Conservation (phyloP, 768 basidiomycete genomes). For the Gautieria morchelliformis region DNA sequence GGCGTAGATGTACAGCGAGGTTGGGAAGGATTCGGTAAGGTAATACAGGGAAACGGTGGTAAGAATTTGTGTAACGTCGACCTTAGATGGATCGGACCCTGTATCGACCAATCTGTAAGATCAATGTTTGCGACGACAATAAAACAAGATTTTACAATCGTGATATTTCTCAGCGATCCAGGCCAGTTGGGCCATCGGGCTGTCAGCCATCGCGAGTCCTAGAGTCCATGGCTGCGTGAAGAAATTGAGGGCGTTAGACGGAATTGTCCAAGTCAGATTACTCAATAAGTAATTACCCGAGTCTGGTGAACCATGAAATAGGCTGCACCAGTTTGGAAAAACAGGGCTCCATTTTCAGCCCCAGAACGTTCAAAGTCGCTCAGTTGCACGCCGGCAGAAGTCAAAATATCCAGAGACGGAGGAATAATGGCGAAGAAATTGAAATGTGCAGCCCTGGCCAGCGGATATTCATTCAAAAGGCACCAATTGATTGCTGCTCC, state of each 20-base stretch:
- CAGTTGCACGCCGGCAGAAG: not conserved
- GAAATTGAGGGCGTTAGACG: not conserved
- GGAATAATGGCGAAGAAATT: slow-evolving; percentile 8
- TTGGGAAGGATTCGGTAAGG: slow-evolving; percentile 16
- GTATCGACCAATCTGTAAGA: not conserved
- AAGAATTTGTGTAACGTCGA: slow-evolving; percentile 10
- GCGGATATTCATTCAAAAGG: slow-evolving; percentile 8
- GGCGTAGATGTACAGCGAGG: slow-evolving; percentile 14
- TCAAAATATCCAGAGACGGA: not conserved
- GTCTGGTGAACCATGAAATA: not conserved
- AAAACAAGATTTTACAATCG: slow-evolving; percentile 8
- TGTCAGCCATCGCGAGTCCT: slow-evolving; percentile 18
- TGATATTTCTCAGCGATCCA: slow-evolving; percentile 17
- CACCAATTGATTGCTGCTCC: slow-evolving; percentile 4
- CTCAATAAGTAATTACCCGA: slow-evolving; percentile 6
- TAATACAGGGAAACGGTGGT: slow-evolving; percentile 18
- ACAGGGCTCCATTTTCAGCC: not conserved
- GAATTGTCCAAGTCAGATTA: not conserved
- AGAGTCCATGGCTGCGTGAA: slow-evolving; percentile 16
- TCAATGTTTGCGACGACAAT: not conserved
- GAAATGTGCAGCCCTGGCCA: slow-evolving; percentile 9
- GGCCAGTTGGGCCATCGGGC: slow-evolving; percentile 18
- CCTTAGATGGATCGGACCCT: slow-evolving; percentile 7
- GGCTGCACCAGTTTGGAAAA: slow-evolving; percentile 5
- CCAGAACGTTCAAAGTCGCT: not conserved